Evolutionary conservation across 306 rosid genomes (phyloP), one percentile per base, ranked within the genome.

Genomic region (Cucurbita ficifolia): DNA sequence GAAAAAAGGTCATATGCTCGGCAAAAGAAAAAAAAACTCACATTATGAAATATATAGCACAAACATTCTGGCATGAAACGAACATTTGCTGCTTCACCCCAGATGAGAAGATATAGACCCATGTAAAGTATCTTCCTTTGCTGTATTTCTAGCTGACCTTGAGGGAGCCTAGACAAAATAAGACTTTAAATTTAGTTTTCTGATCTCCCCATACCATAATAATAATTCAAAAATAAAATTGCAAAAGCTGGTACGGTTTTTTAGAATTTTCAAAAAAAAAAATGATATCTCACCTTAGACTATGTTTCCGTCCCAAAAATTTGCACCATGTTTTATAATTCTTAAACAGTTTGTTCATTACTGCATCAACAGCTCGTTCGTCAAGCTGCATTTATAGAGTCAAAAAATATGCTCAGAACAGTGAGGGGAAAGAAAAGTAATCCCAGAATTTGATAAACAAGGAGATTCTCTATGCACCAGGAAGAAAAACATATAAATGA

Each of bases 21-120:
- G 42, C 46, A 54, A 77, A 74, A 59, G 78, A 79, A 72, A 63
- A 79, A 72, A 63, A 10, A 59, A 54, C 90, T 87, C 77, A 93
- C 98, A 56, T 93, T 90, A 83, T 93, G 98, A 83, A 90, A 93
- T 58, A 93, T 93, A 78, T 93, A 90, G 86, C 94, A 90, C 17
- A 93, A 78, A 81, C 98, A 93, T 82, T 93, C 98, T 0, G 98
- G 98, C 97, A 93, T 88, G 80, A 93, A 93, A 62, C 98, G 94
- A 60, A 88, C 79, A 70, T 93, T 93, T 62, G 97, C 78, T 16
- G 97, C 97, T 85, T 93, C 98, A 19, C 98, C 98, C 98, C 96
- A 90, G 29, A 94, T 87, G 67, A 94, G 96, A 85, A 94, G 96
- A 86, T 86, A 89, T 79, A 94, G 76, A 52, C 98, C 92, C 97